Percentiles rank a stretch among this genome's conserved stretches.
Evolutionary conservation across 495 filamentous ascomycete genomes (phyloP).

Genomic region (Hypoxylon fragiforme): DNA sequence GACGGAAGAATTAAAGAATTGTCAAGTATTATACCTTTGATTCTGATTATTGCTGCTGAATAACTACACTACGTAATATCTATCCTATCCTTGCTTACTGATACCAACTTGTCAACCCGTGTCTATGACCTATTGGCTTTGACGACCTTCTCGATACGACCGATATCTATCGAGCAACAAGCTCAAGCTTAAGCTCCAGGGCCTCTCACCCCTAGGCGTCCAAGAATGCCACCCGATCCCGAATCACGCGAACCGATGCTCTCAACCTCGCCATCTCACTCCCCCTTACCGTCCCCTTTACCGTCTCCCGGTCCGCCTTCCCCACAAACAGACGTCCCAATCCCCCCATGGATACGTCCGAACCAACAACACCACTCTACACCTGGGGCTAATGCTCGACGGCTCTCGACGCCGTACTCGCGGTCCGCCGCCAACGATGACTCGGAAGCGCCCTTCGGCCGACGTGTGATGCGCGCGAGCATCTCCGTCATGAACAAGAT

Average conservation of each 20-base stretch:
- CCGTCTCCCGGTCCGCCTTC: conserved; percentile 15
- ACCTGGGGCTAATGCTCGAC: conserved; percentile 12
- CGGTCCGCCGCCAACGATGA: conserved; percentile 28
- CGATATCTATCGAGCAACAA: not conserved
- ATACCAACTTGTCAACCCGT: too few relatives aligned
- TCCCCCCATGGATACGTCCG: conserved; percentile 27
- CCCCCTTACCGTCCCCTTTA: conserved; percentile 15
- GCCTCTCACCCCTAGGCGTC: not conserved
- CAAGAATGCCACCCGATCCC: conserved; percentile 36
- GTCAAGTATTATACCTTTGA: too few relatives aligned
- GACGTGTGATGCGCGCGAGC: conserved; percentile 22
- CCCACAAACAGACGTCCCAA: conserved; percentile 6
- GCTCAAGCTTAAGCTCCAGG: not conserved
- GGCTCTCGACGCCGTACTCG: conserved; percentile 27
- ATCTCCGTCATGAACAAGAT: conserved; percentile 25
- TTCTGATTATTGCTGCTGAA: too few relatives aligned
- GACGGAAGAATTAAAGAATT: too few relatives aligned
- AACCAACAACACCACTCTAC: conserved; percentile 13
- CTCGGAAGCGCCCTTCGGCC: conserved; percentile 22
- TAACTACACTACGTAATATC: conserved; percentile 1
- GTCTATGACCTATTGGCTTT: not conserved
- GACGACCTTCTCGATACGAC: conserved; percentile 1
- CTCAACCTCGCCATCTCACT: conserved; percentile 17
- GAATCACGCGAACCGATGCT: conserved; percentile 33
- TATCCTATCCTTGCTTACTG: not conserved